These are phyloP conservation scores for Chlorella sp. DNA, from an alignment of 139 green algal species.

Conservation along the genomic window DNA sequence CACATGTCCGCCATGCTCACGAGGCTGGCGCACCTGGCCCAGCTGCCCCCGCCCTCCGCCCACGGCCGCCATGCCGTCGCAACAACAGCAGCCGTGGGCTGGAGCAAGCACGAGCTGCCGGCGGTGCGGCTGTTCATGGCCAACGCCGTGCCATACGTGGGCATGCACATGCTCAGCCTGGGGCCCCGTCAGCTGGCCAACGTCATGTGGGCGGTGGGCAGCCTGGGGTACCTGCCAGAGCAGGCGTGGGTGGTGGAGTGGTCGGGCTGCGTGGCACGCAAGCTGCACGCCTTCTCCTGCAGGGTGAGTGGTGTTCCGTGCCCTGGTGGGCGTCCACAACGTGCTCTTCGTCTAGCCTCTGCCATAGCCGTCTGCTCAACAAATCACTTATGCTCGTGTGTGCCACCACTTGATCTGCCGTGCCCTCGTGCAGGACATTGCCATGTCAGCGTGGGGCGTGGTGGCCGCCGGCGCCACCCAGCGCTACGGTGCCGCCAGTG, in stretches of 20 bases:
- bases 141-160: not conserved
- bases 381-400: not conserved
- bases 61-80: not conserved
- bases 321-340: not conserved
- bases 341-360: not conserved
- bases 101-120: not conserved
- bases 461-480: not conserved
- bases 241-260: not conserved
- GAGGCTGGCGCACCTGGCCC: conserved; percentile 2
- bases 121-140: not conserved
- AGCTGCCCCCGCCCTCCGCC: not conserved
- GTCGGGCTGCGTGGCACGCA: not conserved
- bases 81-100: not conserved
- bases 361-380: not conserved
- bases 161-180: conserved; percentile 5
- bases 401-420: not conserved
- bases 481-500: not conserved
- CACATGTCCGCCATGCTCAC: conserved; percentile 5
- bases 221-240: not conserved
- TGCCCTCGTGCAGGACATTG: not conserved
- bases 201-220: conserved; percentile 7
- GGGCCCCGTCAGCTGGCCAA: conserved; percentile 4
- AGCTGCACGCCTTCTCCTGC: not conserved
- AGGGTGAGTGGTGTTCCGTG: not conserved
- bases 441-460: not conserved